A percentile compares a stretch with the other conserved stretches of the same genome.
Conservation (phyloP, 352 stramenopile genomes). For the Globisporangium mamillatum region DNA sequence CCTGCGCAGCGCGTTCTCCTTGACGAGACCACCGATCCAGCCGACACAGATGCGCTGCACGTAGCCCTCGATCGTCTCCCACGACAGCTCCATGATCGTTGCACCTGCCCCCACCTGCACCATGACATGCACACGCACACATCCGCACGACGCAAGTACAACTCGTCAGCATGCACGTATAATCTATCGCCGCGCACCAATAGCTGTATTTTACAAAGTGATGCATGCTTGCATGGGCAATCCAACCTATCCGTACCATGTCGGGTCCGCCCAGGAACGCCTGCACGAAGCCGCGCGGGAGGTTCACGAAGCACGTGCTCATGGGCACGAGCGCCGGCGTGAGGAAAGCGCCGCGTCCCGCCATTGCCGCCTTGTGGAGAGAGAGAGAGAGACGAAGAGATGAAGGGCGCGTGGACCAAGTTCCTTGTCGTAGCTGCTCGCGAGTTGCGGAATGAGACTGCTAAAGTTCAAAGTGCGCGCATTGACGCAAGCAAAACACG, state of each 20-base stretch:
- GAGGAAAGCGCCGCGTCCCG: conserved; percentile 56
- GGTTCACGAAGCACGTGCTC: conserved; percentile 70
- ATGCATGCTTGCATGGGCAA: background rate
- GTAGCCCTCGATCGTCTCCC: conserved; percentile 78
- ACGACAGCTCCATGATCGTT: conserved; percentile 72
- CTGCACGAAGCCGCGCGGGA: conserved; percentile 65
- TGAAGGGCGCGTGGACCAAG: conserved; percentile 10
- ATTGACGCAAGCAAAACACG: background rate
- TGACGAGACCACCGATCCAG: conserved; percentile 65
- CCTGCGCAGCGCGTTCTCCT: conserved; percentile 46
- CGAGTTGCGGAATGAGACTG: background rate
- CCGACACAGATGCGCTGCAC: conserved; percentile 69
- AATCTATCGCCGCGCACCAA: background rate
- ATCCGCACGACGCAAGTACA: background rate
- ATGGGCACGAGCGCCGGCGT: conserved; percentile 56
- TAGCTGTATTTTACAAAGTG: background rate
- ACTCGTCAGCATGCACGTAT: conserved; percentile 1
- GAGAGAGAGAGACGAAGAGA: background rate
- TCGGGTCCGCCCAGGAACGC: conserved; percentile 45
- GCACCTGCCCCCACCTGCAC: conserved; percentile 36
- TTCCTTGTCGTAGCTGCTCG: background rate
- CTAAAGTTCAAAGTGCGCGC: background rate
- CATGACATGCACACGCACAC: background rate
- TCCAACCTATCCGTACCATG: conserved; percentile 19
- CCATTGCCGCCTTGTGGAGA: conserved; percentile 14